A percentile compares a stretch with the other conserved stretches of the same genome.
These are phyloP conservation scores for Chalaropsis thielavioides DNA, from an alignment of 2,329 filamentous ascomycete genomes.

Conservation along the genomic window DNA sequence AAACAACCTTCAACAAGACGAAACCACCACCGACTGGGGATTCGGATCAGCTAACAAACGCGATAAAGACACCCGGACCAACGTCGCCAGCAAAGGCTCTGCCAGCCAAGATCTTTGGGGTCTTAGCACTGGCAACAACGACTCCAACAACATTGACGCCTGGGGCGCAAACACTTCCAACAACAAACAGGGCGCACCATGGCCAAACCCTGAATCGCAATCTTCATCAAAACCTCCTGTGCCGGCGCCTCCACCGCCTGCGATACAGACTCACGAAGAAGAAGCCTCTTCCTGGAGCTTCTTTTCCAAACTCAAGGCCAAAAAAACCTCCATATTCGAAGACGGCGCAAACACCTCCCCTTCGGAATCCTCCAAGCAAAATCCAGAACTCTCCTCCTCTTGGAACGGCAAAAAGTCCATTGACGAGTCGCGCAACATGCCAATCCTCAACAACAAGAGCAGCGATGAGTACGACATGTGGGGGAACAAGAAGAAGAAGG, in stretches of 20 bases:
- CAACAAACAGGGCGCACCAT: background rate
- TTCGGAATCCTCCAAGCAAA: slow-evolving; percentile 10
- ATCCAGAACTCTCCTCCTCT: slow-evolving; percentile 12
- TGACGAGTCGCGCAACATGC: slow-evolving; percentile 7
- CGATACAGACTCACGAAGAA: slow-evolving; percentile 7
- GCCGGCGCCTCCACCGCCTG: slow-evolving; percentile 6
- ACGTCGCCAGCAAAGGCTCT: slow-evolving; percentile 24
- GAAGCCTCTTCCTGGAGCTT: slow-evolving; percentile 2
- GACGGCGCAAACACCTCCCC: slow-evolving; percentile 13
- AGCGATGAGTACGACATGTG: background rate
- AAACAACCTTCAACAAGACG: background rate
- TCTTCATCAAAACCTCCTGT: background rate
- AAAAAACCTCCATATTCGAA: slow-evolving; percentile 6
- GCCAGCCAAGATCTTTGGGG: slow-evolving; percentile 21
- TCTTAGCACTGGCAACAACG: background rate
- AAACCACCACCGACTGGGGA: background rate
- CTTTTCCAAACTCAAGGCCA: slow-evolving; percentile 12
- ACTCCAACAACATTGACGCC: slow-evolving; percentile 1
- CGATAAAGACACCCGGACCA: slow-evolving; percentile 22
- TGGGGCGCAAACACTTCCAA: slow-evolving; percentile 10
- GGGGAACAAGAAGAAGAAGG: slow-evolving; percentile 6
- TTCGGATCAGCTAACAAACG: slow-evolving; percentile 1
- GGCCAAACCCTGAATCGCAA: background rate
- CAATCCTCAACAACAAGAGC: background rate
- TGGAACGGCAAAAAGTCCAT: slow-evolving; percentile 9